Evolutionary conservation across 2,329 filamentous ascomycete species (phyloP), one percentile per base, ranked within the genome.

Genomic region (Emericellopsis cladophorae): DNA sequence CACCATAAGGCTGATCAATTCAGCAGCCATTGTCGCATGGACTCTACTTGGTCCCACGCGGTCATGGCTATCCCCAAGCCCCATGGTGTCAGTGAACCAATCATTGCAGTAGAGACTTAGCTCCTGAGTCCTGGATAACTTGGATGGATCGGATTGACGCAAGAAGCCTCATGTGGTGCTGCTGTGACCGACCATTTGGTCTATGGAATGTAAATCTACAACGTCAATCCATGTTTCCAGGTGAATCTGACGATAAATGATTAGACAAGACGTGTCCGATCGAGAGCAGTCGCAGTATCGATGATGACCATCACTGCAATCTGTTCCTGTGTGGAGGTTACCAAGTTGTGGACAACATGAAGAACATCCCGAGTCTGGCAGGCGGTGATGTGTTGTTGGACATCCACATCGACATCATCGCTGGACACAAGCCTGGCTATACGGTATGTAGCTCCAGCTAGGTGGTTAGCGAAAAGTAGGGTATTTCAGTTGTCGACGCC

Each of bases 401-500:
- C 46, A 61, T 71, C 47, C 55, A 53, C 10, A 58, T 65, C 31
- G 48, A 46, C 26, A 51, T 70, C 11, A 57, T 62, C 10, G 67
- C 70, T 41, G 60, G 66, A 5, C 65, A 68, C 53, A 63, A 23
- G 21, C 37, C 62, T 16, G 65, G 65, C 0, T 60, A 61, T 11
- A 59, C 58, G 51, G 37, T 39, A 39, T 10, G 37, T 3, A 4
- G 24, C 12, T 18, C 18, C 4, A 36, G 3, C 7, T 12, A 4
- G 14, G 10, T 36, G 18, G 3, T 36, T 15, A 4, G 4, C 34
- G 7, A 36, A 7, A 15, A 15, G 34, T 4, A 36, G 37, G 79
- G 79, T 54, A 71, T 80, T 31, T 74, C 68, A 15, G 65, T 80
- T 38, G 66, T 81, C 48, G 64, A 72, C 49, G 70, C 67, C 11